Base-by-base conservation (phyloP, 345 rosid species). In the Citrus mangshanensis region DNA sequence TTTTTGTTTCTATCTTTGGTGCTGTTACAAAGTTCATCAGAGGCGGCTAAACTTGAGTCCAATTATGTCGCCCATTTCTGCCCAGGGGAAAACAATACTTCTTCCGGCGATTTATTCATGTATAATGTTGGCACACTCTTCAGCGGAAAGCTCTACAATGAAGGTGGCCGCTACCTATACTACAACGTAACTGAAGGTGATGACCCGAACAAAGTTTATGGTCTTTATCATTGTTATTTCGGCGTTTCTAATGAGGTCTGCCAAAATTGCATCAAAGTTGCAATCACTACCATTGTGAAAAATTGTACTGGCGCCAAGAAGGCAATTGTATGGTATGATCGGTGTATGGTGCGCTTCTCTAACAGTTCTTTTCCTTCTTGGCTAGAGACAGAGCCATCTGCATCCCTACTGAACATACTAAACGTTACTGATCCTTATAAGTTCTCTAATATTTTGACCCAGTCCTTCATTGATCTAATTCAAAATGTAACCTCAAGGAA, bases 271-370 rank as follows among this genome's bases (percentile, higher is more conserved):
- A 18, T 35, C 58, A 30, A 1, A 6, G 28, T 12, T 6, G 66
- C 66, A 22, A 24, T 34, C 22, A 1, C 35, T 9, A n/a, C 32
- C 12, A 21, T 73, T 37, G 37, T 24, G 13, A 0, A 6, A n/a
- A 7, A 0, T 3, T 73, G 76, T 24, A 32, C 35, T 34, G 75
- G 66, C 21, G 24, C 76, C 21, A 73, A 58, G 14, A 32, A n/a
- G 65, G 76, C 65, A 12, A 73, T n/a, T 73, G 10, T 60, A 6
- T 73, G 76, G 76, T 73, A 73, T 73, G 42, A 58, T 24, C 30
- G 35, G 30, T 73, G 64, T 58, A 3, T 58, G 21, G 64, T 89
- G 5, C 82, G 79, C 5, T 86, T 82, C 56, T 79, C 87, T 1
- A 58, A 82, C 69, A 9, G 30, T 22, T 72, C 84, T 68, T 70